These are phyloP conservation scores for Rhizoctonia solani DNA, from an alignment of 1,284 basidiomycete genomes.

Conservation along the genomic window DNA sequence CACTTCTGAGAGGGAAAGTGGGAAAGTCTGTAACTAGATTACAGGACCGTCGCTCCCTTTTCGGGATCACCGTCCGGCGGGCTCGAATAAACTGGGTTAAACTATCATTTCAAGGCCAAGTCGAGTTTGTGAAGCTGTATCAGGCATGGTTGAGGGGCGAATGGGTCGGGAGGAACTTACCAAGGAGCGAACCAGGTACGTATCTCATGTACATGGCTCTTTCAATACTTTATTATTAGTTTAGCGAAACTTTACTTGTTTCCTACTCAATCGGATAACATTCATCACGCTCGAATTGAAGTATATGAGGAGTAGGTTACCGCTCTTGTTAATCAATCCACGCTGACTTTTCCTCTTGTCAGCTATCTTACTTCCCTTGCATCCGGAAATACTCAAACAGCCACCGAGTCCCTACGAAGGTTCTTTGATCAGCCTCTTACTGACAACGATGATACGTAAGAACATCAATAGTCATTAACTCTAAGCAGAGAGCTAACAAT, in stretches of 20 bases:
- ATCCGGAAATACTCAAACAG: conserved; percentile 67
- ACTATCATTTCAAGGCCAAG: conserved; percentile 64
- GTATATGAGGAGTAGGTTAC: conserved; percentile 61
- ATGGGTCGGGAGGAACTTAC: not conserved
- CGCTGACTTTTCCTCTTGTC: not conserved
- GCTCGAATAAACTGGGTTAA: conserved; percentile 73
- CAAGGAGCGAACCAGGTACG: conserved; percentile 7
- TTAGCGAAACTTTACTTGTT: conserved; percentile 52
- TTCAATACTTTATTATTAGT: not conserved
- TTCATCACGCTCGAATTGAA: conserved; percentile 54
- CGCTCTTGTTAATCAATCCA: not conserved
- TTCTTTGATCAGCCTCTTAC: conserved; percentile 85
- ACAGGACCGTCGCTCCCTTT: conserved; percentile 61
- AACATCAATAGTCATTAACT: conserved; percentile 35
- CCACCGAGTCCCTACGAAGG: conserved; percentile 67
- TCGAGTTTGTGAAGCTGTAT: conserved; percentile 23
- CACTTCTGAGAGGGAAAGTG: too few relatives aligned
- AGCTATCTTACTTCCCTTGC: conserved; percentile 68
- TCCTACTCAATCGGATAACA: conserved; percentile 61
- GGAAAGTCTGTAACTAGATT: not conserved
- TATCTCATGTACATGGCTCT: not conserved
- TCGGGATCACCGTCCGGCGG: conserved; percentile 76
- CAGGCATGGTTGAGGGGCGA: conserved; percentile 25
- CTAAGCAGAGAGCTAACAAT: not conserved
- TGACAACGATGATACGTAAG: conserved; percentile 74